phyloP scores from a whole-genome alignment of 2,329 filamentous ascomycete genomes.

The Cladosporium sp. region DNA sequence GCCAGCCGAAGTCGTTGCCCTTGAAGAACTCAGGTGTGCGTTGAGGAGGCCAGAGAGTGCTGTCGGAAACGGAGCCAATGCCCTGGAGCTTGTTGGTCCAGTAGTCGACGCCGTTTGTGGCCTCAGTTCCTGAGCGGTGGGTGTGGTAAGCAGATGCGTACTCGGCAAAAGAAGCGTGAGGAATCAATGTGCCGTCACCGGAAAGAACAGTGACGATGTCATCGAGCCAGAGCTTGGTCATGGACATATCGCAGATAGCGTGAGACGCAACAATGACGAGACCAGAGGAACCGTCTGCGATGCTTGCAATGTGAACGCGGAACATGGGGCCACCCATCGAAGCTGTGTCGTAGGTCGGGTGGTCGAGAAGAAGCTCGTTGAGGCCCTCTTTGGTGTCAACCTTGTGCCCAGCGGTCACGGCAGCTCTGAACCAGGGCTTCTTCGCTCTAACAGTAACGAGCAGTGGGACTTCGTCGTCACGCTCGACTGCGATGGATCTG shows the following conservation, averaged over 20 bases:
- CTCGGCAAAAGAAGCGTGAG: constrained; percentile 34
- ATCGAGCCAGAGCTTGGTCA: constrained; percentile 38
- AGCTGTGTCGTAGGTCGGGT: constrained; percentile 33
- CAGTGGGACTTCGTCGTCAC: constrained; percentile 30
- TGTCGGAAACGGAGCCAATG: constrained; percentile 29
- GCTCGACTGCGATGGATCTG: constrained; percentile 31
- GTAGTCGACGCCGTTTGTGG: constrained; percentile 32
- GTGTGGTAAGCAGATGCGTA: constrained; percentile 35
- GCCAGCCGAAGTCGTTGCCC: constrained; percentile 33
- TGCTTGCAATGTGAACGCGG: constrained; percentile 32
- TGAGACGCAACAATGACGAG: constrained; percentile 34
- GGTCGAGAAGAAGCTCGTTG: constrained; percentile 30
- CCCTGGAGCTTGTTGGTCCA: constrained; percentile 34
- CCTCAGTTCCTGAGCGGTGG: constrained; percentile 32
- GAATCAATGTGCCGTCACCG: constrained; percentile 28
- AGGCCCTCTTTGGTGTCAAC: constrained; percentile 34
- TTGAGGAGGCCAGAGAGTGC: constrained; percentile 33
- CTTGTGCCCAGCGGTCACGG: constrained; percentile 33
- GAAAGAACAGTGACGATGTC: constrained; percentile 33
- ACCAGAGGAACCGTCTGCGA: constrained; percentile 32
- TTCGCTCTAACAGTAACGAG: constrained; percentile 31
- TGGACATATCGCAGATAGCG: constrained; percentile 36
- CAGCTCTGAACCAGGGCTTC: constrained; percentile 31
- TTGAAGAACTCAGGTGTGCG: constrained; percentile 37
- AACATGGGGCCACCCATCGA: constrained; percentile 32